Percentiles rank a stretch among this genome's conserved stretches.
phyloP scores from a whole-genome alignment of 129 eudicot genomes.

The Helianthus tuberosus region DNA sequence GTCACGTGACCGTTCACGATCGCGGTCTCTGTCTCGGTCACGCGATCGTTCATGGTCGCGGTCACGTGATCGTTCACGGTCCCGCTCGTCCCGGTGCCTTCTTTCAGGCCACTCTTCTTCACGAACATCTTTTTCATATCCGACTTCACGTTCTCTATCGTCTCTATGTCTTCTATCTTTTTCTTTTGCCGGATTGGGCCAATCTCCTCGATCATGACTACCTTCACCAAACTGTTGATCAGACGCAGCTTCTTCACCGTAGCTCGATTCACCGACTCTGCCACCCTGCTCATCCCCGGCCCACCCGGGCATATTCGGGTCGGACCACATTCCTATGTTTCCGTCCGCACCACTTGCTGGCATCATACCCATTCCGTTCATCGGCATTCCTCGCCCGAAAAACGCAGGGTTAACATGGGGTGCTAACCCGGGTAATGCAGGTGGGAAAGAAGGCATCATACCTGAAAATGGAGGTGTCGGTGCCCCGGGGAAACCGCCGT shows the following conservation, averaged over 20 bases:
- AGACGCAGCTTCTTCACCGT: constrained; percentile 82
- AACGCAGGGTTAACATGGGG: constrained; percentile 96
- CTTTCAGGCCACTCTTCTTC: constrained; percentile 72
- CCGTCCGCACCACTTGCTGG: constrained; percentile 65
- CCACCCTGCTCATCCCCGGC: constrained; percentile 81
- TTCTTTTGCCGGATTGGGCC: constrained; percentile 56
- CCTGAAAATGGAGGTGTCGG: constrained; percentile 74
- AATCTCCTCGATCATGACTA: constrained; percentile 65
- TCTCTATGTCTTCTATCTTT: constrained; percentile 70
- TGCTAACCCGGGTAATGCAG: constrained; percentile 84
- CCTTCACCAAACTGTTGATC: constrained; percentile 80
- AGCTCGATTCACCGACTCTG: constrained; percentile 80
- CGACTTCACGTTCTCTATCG: constrained; percentile 56
- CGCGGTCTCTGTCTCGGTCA: constrained; percentile 41
- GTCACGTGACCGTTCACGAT: constrained; percentile 52
- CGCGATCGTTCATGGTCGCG: constrained; percentile 54
- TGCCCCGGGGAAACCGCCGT: constrained; percentile 79
- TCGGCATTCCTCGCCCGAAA: constrained; percentile 87
- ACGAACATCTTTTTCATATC: constrained; percentile 64
- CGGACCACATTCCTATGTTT: constrained; percentile 92
- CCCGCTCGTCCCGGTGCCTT: constrained; percentile 67
- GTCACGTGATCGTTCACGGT: constrained; percentile 54
- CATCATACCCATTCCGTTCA: constrained; percentile 96
- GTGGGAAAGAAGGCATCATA: constrained; percentile 67
- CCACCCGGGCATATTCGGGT: constrained; percentile 82